Evolutionary conservation across 257 asterid genomes (phyloP), one percentile per base, ranked within the genome.

Genomic region (Solanum gandarillasii): DNA sequence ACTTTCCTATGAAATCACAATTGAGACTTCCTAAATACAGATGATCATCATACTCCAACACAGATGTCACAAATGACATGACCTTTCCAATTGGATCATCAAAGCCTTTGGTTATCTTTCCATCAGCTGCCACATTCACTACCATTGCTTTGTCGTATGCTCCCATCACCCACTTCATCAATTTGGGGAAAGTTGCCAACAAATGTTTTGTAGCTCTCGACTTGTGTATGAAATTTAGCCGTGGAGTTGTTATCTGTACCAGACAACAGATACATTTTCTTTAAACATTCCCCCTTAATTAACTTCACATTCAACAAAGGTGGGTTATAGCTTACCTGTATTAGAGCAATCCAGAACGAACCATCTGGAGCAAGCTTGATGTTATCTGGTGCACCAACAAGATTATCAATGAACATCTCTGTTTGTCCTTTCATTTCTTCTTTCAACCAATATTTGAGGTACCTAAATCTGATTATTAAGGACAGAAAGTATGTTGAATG

Each of bases 311-410:
- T 48, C 60, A 48, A 10, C 38, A 35, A 38, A 7, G 12, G 46
- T 5, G 46, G 36, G 6, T 32, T 86, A 6, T 18, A 48, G 5
- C 3, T 31, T 89, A 94, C 96, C 95, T 93, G 88, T 84, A 94
- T 0, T 75, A 94, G 79, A 23, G 98, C 96, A 35, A 95, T 91
- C 98, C 98, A 94, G 68, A 92, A 95, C 0, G 96, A 94, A 62
- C 95, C 94, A 93, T 95, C 98, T 25, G 94, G 94, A 29, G 96
- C 96, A 86, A 95, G 95, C 78, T 95, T 95, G 83, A 95, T 91
- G 93, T 94, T 92, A 48, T 94, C 98, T 3, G 98, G 98, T 52
- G 81, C 90, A 5, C 92, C 94, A 0, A 94, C 94, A 46, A 96
- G 97, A 88, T 90, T 91, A 60, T 94, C 94, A 1, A 94, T 62